These are phyloP conservation scores for Chytriomyces hyalinus DNA, from an alignment of 192 early-diverging fungal species.

Conservation along the genomic window DNA sequence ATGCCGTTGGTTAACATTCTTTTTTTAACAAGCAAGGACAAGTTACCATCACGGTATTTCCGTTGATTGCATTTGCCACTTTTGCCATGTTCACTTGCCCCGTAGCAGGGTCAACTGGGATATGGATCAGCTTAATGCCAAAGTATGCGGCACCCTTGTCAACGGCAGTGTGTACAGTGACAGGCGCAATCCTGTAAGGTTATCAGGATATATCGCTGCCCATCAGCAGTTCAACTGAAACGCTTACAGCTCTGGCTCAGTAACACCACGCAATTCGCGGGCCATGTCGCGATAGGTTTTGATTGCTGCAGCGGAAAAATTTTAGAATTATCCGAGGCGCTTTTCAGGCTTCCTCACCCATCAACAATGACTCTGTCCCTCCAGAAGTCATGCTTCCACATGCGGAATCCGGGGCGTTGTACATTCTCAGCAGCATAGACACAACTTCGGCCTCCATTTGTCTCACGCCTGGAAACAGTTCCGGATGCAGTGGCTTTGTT, in stretches of 20 bases:
- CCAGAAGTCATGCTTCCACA: constrained; percentile 92
- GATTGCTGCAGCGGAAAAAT: constrained; percentile 52
- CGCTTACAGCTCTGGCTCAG: constrained; percentile 87
- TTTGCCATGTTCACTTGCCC: constrained; percentile 78
- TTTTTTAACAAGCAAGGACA: background rate
- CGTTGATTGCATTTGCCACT: constrained; percentile 80
- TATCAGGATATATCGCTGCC: background rate
- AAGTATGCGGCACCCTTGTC: constrained; percentile 95
- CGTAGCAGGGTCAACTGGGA: constrained; percentile 80
- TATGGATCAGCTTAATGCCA: constrained; percentile 81
- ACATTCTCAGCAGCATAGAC: constrained; percentile 87
- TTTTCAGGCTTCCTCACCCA: constrained; percentile 53
- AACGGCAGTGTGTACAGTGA: constrained; percentile 94
- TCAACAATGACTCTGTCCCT: constrained; percentile 92
- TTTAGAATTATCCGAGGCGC: background rate
- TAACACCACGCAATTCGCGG: constrained; percentile 75
- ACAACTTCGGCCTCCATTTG: constrained; percentile 95
- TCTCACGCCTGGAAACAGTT: constrained; percentile 92
- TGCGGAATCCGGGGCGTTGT: constrained; percentile 73
- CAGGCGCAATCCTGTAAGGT: constrained; percentile 75
- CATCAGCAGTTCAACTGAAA: background rate
- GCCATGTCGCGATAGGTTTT: constrained; percentile 93
- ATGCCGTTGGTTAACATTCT: constrained; percentile 4
- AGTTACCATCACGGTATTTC: constrained; percentile 83
- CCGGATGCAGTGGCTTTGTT: constrained; percentile 83